phyloP scores from a whole-genome alignment of 2,329 filamentous ascomycete species.

The Diaporthe sp. region DNA sequence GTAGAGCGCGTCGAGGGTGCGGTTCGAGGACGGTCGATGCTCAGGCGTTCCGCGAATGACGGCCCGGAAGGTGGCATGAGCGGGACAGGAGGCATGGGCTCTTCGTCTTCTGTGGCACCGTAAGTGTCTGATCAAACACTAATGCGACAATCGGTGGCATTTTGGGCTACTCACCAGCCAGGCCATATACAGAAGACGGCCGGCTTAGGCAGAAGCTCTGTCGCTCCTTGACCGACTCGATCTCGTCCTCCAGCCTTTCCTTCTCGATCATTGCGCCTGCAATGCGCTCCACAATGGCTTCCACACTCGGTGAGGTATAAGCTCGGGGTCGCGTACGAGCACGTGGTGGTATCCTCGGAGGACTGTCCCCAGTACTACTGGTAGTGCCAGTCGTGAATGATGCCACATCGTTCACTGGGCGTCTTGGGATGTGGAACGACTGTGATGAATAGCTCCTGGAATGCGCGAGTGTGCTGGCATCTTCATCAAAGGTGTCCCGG shows the following conservation, averaged over 20 bases:
- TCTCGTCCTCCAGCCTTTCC: conserved; percentile 67
- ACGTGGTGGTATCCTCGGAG: conserved; percentile 56
- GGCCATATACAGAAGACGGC: conserved; percentile 61
- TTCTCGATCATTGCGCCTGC: conserved; percentile 68
- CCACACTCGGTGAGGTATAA: conserved; percentile 58
- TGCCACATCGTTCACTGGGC: conserved; percentile 49
- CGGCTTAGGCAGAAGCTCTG: conserved; percentile 66
- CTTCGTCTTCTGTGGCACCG: conserved; percentile 49
- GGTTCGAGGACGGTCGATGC: conserved; percentile 54
- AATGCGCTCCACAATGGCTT: conserved; percentile 64
- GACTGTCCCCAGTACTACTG: conserved; percentile 45
- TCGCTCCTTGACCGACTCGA: conserved; percentile 69
- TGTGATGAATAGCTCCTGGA: conserved; percentile 61
- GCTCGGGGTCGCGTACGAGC: conserved; percentile 53
- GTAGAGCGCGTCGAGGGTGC: conserved; percentile 40
- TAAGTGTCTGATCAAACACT: neutral
- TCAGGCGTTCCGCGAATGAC: conserved; percentile 67
- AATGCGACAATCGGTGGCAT: neutral
- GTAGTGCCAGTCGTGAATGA: conserved; percentile 40
- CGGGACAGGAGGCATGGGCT: conserved; percentile 66
- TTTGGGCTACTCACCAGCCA: conserved; percentile 41
- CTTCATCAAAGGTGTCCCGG: conserved; percentile 44
- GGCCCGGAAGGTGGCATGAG: conserved; percentile 66
- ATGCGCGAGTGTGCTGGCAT: conserved; percentile 48
- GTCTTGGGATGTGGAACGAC: conserved; percentile 67